These are phyloP conservation scores for Fraxinus sp. DNA, from an alignment of 305 asterid species.

Conservation along the genomic window DNA sequence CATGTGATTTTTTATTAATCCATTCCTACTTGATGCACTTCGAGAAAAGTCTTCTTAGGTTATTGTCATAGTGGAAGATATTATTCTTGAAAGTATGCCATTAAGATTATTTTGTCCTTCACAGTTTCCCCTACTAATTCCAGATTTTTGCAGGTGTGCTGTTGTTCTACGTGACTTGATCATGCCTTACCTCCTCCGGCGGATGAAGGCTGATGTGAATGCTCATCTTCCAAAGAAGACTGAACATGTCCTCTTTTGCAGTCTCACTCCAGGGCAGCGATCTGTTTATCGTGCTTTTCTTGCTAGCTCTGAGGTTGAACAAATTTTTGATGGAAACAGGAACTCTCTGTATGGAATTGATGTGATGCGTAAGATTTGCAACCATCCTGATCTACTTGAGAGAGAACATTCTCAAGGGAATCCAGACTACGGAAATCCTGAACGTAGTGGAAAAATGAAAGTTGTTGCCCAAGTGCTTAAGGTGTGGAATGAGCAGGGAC, in stretches of 20 bases:
- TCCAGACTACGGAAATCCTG: constrained; percentile 90
- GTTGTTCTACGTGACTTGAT: constrained; percentile 91
- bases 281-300: constrained; percentile 92
- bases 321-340: constrained; percentile 80
- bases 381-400: constrained; percentile 97
- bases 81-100: constrained; percentile 13
- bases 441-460: constrained; percentile 91
- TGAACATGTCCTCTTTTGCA: constrained; percentile 94
- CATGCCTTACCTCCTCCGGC: constrained; percentile 97
- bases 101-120: not conserved
- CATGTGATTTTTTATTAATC: not conserved
- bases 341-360: constrained; percentile 91
- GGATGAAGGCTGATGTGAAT: constrained; percentile 92
- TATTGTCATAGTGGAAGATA: not conserved
- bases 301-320: constrained; percentile 95
- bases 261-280: constrained; percentile 83
- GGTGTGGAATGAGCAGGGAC: constrained; percentile 95
- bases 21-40: not conserved
- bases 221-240: constrained; percentile 92
- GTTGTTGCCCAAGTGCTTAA: constrained; percentile 86
- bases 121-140: constrained; percentile 15
- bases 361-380: constrained; percentile 94
- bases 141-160: constrained; percentile 67
- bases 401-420: constrained; percentile 77
- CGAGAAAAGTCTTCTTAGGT: constrained; percentile 1